Evolutionary conservation across 2,329 filamentous ascomycete species (phyloP).

Genomic region (Trichoderma gracile): DNA sequence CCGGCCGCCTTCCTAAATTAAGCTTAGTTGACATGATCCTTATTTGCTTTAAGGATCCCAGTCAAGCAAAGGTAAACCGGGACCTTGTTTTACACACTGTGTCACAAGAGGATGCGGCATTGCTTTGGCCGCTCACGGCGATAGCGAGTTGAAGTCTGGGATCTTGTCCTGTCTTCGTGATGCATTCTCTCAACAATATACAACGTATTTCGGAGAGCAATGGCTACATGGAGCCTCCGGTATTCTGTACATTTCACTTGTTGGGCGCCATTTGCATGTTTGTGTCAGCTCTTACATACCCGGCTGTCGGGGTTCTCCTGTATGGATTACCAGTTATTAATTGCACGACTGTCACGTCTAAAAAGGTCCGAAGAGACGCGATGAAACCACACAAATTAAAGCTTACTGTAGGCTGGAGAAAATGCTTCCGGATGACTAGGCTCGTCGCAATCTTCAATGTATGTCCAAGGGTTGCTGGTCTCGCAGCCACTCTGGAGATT

Average conservation of each 20-base stretch:
- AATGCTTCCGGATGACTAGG: neutral
- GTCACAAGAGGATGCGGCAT: neutral
- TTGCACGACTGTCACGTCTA: neutral
- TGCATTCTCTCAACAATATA: no score
- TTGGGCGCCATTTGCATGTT: no score
- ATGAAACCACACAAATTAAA: neutral
- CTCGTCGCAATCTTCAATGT: neutral
- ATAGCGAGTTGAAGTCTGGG: neutral
- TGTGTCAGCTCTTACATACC: no score
- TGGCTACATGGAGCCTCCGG: no score
- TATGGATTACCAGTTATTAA: neutral
- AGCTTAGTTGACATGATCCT: constrained; percentile 1
- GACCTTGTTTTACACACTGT: constrained; percentile 16
- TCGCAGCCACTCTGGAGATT: neutral
- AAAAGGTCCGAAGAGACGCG: neutral
- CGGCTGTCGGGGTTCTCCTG: neutral
- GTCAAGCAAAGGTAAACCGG: constrained; percentile 10
- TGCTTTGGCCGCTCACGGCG: neutral
- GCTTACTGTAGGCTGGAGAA: neutral
- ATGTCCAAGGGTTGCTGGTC: neutral
- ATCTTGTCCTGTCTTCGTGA: no score
- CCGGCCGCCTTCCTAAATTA: constrained; percentile 9
- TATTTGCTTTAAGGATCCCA: constrained; percentile 17
- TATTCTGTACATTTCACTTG: no score
- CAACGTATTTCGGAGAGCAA: no score